Evolutionary conservation across 108 stramenopile species (phyloP), one percentile per base, ranked within the genome.

Genomic region (Seminavis robusta): DNA sequence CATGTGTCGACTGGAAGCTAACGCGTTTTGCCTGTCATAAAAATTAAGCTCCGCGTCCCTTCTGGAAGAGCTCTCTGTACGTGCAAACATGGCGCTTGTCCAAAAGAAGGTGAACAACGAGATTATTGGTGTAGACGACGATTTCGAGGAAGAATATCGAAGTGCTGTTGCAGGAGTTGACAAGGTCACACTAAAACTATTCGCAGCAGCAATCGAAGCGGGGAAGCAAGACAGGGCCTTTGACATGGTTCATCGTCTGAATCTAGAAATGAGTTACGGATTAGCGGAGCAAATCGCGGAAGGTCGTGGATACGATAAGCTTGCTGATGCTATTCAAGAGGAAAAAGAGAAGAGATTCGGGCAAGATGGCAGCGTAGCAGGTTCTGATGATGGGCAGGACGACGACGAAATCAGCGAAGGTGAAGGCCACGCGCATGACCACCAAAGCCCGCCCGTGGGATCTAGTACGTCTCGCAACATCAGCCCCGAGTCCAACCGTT

Each of bases 141-240:
- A 79, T 1, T 55, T 71, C 11, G 83, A 87, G 37, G 67, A 81
- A 17, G 86, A 86, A 43, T 80, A 82, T 27, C 32, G 57, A 71
- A 60, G 83, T 73, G 16, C 16, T 4, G 19, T 37, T 53, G 27
- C 24, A 25, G 33, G 30, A 42, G 54, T 79, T 76, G 90, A 92
- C 62, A 92, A 92, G 53, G 69, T 86, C 11, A 80, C 82, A 3
- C 59, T 88, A 34, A 86, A 81, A 56, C 65, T 88, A 27, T 86
- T 86, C 65, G 70, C 61, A 15, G 58, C 61, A 9, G 65, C 71
- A 16, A 61, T 89, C 13, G 63, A 75, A 16, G 79, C 74, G 16
- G 77, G 80, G 17, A 88, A 88, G 52, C 37, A 85, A 3, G 91
- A 92, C 40, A 65, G 80, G 40, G 84, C 80, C 25, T 63, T 82